These are phyloP conservation scores for Thelephora ganbajun DNA, from an alignment of 768 basidiomycete genomes.

Conservation along the genomic window DNA sequence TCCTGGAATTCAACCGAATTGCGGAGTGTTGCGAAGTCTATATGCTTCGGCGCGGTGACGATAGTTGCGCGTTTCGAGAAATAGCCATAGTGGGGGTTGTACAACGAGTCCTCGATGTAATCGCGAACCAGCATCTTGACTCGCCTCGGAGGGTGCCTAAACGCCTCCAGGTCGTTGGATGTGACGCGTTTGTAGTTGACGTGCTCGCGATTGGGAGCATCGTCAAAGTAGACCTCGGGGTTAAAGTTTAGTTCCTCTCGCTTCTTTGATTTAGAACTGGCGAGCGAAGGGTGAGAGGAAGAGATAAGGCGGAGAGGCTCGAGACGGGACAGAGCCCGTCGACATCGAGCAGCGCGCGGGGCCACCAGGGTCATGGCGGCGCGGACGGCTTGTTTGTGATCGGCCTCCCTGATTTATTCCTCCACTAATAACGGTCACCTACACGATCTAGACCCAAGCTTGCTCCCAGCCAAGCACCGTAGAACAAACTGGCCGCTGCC, in stretches of 20 bases:
- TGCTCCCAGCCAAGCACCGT: too few relatives aligned
- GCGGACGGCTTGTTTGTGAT: too few relatives aligned
- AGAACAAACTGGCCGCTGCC: too few relatives aligned
- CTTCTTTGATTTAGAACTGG: too few relatives aligned
- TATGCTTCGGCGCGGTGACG: constrained; percentile 50
- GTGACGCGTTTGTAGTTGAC: constrained; percentile 44
- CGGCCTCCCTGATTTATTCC: too few relatives aligned
- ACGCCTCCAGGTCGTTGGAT: constrained; percentile 51
- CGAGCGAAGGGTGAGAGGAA: too few relatives aligned
- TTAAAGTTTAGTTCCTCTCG: constrained; percentile 74
- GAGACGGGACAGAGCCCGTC: too few relatives aligned
- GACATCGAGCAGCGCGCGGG: too few relatives aligned
- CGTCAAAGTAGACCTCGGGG: constrained; percentile 37
- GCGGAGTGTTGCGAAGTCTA: constrained; percentile 57
- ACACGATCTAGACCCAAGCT: too few relatives aligned
- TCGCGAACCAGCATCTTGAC: constrained; percentile 94
- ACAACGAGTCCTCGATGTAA: constrained; percentile 92
- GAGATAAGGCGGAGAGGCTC: too few relatives aligned
- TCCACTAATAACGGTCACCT: too few relatives aligned
- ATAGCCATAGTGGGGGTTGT: constrained; percentile 97
- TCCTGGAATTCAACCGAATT: constrained; percentile 70
- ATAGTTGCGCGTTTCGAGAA: constrained; percentile 90
- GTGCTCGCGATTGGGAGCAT: constrained; percentile 29
- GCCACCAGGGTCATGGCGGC: too few relatives aligned
- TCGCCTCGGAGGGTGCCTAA: constrained; percentile 47